Evolutionary conservation across 495 filamentous ascomycete species (phyloP), one percentile per base, ranked within the genome.

Genomic region (Neurospora tetrasperma): DNA sequence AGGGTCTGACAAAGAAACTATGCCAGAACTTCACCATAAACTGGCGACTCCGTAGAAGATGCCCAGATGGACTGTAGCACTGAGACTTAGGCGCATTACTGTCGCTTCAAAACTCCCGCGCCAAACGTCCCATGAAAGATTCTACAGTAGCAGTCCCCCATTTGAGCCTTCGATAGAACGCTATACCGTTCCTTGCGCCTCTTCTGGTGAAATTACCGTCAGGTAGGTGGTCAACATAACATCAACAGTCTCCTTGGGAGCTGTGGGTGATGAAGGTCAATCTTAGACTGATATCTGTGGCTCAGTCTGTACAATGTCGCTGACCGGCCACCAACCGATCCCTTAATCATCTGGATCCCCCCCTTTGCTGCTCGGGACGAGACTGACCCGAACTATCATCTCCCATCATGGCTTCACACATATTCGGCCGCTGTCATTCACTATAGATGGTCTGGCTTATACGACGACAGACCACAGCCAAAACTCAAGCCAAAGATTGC

Each of bases 341-440:
- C 79, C 46, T 72, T 84, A 68, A 71, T 83, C 18, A 59, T 84
- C 11, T 84, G 82, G 72, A 73, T 84, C 16, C 82, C 82, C 9
- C 80, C 82, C 0, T 82, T 78, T 40, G 75, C 79, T 39, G 43
- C 27, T 18, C 41, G 20, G 38, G 69, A 14, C 40, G 44, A 18
- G n/a, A 11, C 20, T 8, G 69, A 73, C 10, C 75, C 75, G 42
- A 42, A 70, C 5, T 74, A 42, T 39, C 69, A 76, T 20, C 69
- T 83, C 27, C 84, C 84, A 23, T 73, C 62, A n/a, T 82, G 81
- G 73, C 72, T 80, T 23, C 76, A 73, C 16, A 77, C 74, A 69
- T 71, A 75, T 14, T 79, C 82, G 31, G 78, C 78, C 0, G 84
- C 79, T 8, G 79, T 83, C 68, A 80, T 85, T 72, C 79, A 85